A percentile compares a stretch with the other conserved stretches of the same genome.
Evolutionary conservation across 164 flowering plant genomes (phyloP).

Genomic region (Chimonanthus salicifolius): DNA sequence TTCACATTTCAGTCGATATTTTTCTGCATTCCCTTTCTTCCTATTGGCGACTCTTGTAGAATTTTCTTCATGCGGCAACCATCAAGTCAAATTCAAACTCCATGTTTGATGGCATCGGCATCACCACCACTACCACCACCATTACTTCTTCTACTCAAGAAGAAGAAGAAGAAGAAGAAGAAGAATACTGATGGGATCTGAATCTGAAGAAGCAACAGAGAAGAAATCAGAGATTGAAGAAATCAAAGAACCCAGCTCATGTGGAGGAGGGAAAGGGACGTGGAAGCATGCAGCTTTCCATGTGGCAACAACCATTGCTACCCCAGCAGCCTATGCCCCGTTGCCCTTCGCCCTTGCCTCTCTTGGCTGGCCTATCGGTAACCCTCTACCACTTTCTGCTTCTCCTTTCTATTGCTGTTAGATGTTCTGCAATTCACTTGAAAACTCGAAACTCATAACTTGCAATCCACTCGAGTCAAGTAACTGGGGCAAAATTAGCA

Average conservation of each 20-base stretch:
- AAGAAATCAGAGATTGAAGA: background rate
- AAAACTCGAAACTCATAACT: too few species aligned
- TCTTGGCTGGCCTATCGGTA: conserved; percentile 65
- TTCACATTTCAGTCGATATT: too few species aligned
- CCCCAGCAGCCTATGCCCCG: conserved; percentile 67
- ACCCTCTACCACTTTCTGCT: background rate
- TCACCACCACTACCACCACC: too few species aligned
- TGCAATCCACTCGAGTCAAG: too few species aligned
- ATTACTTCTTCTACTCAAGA: background rate
- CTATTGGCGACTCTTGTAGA: too few species aligned
- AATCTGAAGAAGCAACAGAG: background rate
- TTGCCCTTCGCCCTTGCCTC: conserved; percentile 56
- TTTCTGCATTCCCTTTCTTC: too few species aligned
- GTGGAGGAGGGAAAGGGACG: conserved; percentile 32
- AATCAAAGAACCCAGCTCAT: background rate
- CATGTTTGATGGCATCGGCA: too few species aligned
- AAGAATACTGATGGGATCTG: background rate
- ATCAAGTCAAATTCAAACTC: too few species aligned
- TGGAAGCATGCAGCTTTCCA: conserved; percentile 67
- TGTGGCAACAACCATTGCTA: conserved; percentile 63
- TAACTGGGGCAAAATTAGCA: too few species aligned
- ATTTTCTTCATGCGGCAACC: too few species aligned
- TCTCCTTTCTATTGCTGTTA: background rate
- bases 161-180: background rate
- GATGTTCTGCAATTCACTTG: too few species aligned